phyloP scores from a whole-genome alignment of 768 basidiomycete species.

The Leccinum longicurvipes region DNA sequence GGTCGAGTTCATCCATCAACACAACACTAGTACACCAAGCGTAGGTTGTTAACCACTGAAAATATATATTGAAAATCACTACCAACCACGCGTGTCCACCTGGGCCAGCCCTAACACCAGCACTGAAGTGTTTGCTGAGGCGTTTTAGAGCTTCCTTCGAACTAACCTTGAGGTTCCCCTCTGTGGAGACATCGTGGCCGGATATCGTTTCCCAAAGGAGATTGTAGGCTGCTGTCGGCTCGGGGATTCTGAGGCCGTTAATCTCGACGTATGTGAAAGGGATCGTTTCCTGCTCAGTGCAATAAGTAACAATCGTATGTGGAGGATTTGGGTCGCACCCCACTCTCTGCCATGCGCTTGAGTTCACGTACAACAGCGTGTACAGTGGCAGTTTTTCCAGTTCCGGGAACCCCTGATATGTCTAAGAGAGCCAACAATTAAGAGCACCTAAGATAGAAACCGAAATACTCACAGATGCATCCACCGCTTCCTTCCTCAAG shows the following conservation, averaged over 20 bases:
- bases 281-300: conserved; percentile 67
- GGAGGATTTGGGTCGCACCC: conserved; percentile 43
- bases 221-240: conserved; percentile 88
- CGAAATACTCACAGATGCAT: conserved; percentile 73
- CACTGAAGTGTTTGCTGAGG: conserved; percentile 75
- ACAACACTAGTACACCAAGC: conserved; percentile 63
- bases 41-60: not conserved
- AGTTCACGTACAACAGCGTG: conserved; percentile 89
- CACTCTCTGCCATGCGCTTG: conserved; percentile 80
- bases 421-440: conserved; percentile 45
- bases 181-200: conserved; percentile 62
- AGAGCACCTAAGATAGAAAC: not conserved
- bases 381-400: conserved; percentile 97
- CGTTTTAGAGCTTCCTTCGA: conserved; percentile 81
- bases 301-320: not conserved
- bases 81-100: conserved; percentile 85
- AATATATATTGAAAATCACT: not conserved
- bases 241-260: conserved; percentile 91
- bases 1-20: conserved; percentile 98
- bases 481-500: conserved; percentile 93
- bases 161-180: conserved; percentile 63
- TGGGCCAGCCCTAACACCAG: conserved; percentile 63
- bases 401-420: conserved; percentile 98
- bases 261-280: conserved; percentile 98
- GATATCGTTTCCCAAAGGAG: conserved; percentile 93